These are phyloP conservation scores for Kazachstania bromeliacearum DNA, from an alignment of 805 yeast species.

Conservation along the genomic window DNA sequence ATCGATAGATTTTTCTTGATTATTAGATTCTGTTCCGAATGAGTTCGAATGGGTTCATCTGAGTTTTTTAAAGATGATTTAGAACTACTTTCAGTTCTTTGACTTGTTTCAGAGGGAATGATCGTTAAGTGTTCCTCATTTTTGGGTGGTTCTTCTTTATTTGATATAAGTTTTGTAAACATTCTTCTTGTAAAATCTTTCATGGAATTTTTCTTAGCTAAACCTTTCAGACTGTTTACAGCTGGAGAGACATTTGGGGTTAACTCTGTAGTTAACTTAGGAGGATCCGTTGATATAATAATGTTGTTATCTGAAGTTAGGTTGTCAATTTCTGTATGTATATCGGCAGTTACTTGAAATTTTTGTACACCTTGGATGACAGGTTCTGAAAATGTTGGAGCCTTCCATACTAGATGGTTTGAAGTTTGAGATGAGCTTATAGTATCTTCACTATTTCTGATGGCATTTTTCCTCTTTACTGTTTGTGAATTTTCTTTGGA, in stretches of 20 bases:
- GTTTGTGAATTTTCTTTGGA: not conserved
- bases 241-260: constrained; percentile 17
- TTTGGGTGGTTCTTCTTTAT: not conserved
- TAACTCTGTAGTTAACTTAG: constrained; percentile 3
- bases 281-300: not conserved
- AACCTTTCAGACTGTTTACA: constrained; percentile 19
- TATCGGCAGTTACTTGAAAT: constrained; percentile 19
- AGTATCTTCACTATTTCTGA: not conserved
- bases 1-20: constrained; percentile 10
- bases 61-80: not conserved
- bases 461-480: not conserved
- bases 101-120: not conserved
- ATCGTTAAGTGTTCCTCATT: not conserved
- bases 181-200: constrained; percentile 20
- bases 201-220: constrained; percentile 15
- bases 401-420: constrained; percentile 18
- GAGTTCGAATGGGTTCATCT: not conserved
- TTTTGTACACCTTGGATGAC: constrained; percentile 18
- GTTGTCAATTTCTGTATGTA: constrained; percentile 6
- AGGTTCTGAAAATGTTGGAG: constrained; percentile 20
- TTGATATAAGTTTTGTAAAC: constrained; percentile 11
- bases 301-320: constrained; percentile 2
- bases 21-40: constrained; percentile 2
- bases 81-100: not conserved
- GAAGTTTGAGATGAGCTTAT: not conserved